Evolutionary conservation across 2,329 filamentous ascomycete species (phyloP).

Genomic region (Dactylellina drechsleri): DNA sequence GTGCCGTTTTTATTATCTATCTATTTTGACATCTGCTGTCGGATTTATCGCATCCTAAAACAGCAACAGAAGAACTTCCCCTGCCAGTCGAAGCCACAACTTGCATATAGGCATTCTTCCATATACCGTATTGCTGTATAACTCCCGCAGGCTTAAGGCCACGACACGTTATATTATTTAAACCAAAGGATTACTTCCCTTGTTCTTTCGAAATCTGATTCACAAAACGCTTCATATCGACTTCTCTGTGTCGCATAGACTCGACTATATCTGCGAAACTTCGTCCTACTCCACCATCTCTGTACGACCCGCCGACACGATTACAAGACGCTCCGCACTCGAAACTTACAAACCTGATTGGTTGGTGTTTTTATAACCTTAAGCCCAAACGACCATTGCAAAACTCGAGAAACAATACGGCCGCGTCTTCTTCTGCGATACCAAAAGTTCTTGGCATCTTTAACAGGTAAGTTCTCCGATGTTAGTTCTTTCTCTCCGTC

Average conservation of each 20-base stretch:
- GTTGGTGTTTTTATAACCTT: constrained; percentile 31
- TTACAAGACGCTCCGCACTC: constrained; percentile 49
- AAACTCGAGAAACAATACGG: constrained; percentile 36
- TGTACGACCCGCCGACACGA: constrained; percentile 46
- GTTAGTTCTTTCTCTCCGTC: not conserved
- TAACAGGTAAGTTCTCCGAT: constrained; percentile 53
- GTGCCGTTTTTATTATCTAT: constrained; percentile 30
- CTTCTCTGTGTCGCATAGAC: constrained; percentile 21
- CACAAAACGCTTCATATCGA: constrained; percentile 20
- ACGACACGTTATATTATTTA: constrained; percentile 24
- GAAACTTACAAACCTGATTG: constrained; percentile 37
- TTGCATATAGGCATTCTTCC: constrained; percentile 5
- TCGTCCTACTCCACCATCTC: constrained; percentile 43
- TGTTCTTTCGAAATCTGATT: constrained; percentile 21
- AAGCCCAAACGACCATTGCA: constrained; percentile 47
- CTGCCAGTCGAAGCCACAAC: constrained; percentile 8
- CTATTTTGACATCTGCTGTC: constrained; percentile 26
- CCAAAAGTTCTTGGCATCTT: constrained; percentile 37
- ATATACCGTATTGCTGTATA: constrained; percentile 21
- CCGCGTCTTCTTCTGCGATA: constrained; percentile 38
- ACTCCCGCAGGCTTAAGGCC: not conserved
- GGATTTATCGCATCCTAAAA: constrained; percentile 35
- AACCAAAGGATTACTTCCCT: constrained; percentile 12
- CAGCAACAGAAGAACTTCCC: constrained; percentile 15
- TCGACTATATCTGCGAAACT: constrained; percentile 15